Conservation (phyloP, 108 stramenopile genomes). For the Cyclostephanos tholiformis region DNA sequence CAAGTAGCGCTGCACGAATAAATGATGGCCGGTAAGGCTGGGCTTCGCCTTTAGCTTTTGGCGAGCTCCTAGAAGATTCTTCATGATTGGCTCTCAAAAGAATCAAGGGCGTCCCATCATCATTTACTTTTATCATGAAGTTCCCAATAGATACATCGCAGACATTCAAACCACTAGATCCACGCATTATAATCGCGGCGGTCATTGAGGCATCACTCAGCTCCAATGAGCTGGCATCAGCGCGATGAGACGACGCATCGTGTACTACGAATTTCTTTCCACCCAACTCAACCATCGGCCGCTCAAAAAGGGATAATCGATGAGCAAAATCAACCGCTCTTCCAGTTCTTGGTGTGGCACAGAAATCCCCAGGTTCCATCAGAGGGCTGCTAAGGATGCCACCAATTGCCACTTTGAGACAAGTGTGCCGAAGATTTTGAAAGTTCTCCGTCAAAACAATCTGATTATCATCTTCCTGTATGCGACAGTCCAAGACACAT, state of each 20-base stretch:
- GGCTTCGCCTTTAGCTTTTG: slow-evolving; percentile 50
- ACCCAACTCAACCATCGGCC: slow-evolving; percentile 68
- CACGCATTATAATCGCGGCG: slow-evolving; percentile 60
- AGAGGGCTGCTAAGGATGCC: slow-evolving; percentile 63
- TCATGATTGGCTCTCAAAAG: slow-evolving; percentile 25
- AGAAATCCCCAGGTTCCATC: slow-evolving; percentile 81
- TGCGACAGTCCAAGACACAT: slow-evolving; percentile 55
- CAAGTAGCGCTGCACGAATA: slow-evolving; percentile 78
- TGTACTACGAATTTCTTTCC: slow-evolving; percentile 76
- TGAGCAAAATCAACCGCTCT: slow-evolving; percentile 83
- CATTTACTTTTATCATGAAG: slow-evolving; percentile 39
- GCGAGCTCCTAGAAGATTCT: slow-evolving; percentile 13
- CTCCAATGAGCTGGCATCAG: slow-evolving; percentile 81
- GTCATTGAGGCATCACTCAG: slow-evolving; percentile 80
- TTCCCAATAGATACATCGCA: slow-evolving; percentile 17
- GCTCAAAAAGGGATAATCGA: slow-evolving; percentile 74
- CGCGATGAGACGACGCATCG: slow-evolving; percentile 71
- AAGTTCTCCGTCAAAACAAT: slow-evolving; percentile 35
- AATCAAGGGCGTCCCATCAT: slow-evolving; percentile 44
- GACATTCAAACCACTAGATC: slow-evolving; percentile 44
- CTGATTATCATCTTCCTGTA: slow-evolving; percentile 14
- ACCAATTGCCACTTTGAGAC: slow-evolving; percentile 42
- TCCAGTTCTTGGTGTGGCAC: slow-evolving; percentile 68
- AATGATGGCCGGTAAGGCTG: slow-evolving; percentile 79
- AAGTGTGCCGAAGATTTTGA: slow-evolving; percentile 38